Base-by-base conservation (phyloP, 2,329 filamentous ascomycete species). In the Aspergillus novoparasiticus region DNA sequence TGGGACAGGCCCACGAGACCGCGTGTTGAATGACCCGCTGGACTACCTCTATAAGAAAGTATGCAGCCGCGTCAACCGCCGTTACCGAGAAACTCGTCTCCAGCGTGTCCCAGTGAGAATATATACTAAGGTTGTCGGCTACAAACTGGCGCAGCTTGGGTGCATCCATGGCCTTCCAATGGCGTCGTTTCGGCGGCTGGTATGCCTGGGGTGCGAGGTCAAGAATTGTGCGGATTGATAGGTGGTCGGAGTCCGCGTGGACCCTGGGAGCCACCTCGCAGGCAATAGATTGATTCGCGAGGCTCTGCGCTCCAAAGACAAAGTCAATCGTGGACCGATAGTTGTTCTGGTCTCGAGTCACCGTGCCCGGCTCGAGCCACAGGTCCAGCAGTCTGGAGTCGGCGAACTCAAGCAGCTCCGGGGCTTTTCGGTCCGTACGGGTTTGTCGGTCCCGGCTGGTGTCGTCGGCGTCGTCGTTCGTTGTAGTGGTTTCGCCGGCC, bases 281-380 rank as follows among this genome's bases (percentile, higher is more conserved):
- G 12, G 61, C 36, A 16, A 69, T 55, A 34, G 64, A 28, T 3
- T 62, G 58, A 10, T n/a, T 16, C 10, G 62, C 34, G 8, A 68
- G 60, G 10, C 19, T 61, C n/a, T 58, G 28, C 3, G 39, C 54
- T 14, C 51, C 55, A 34, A 69, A 68, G 45, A 61, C 65, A 5
- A 70, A 63, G 50, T 71, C 63, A 21, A 71, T 69, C 32, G 62
- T 68, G 30, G 58, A 62, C 6, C 54, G 51, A 53, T 57, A 45
- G 41, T 56, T 50, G 4, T 60, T 58, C 57, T 61, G 59, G 14
- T 62, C 16, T 41, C 64, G 55, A 0, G 67, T 70, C 5, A 45
- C 41, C 9, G 53, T 61, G 16, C 66, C 66, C 1, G 57, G 58
- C 50, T 59, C 58, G 16, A 65, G 67, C 21, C 14, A 51, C 8